These are phyloP conservation scores for Nannochloris sp. DNA, from an alignment of 139 green algal species.

Conservation along the genomic window DNA sequence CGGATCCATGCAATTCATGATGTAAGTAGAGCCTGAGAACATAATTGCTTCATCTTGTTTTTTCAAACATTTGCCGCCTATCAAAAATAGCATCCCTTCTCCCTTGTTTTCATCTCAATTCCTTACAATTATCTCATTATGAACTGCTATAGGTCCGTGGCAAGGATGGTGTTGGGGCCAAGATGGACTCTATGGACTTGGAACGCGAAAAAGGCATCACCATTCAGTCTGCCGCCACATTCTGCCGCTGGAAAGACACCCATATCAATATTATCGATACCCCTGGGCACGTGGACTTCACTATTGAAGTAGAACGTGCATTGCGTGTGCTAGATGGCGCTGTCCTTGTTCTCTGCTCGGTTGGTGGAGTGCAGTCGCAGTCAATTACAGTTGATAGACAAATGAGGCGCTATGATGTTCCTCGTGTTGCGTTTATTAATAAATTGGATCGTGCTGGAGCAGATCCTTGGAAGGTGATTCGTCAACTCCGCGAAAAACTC, in stretches of 20 bases:
- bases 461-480: slow-evolving; percentile 81
- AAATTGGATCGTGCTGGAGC: slow-evolving; percentile 81
- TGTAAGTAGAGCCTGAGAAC: slow-evolving; percentile 51
- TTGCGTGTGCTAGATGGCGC: slow-evolving; percentile 95
- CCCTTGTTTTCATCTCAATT: background rate
- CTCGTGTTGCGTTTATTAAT: slow-evolving; percentile 91
- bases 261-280: slow-evolving; percentile 99
- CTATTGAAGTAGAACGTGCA: slow-evolving; percentile 96
- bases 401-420: slow-evolving; percentile 91
- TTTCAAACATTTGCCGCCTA: no score
- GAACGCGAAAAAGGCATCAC: slow-evolving; percentile 99
- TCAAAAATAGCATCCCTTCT: background rate
- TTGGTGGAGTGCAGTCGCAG: slow-evolving; percentile 90
- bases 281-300: slow-evolving; percentile 98
- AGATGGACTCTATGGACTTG: slow-evolving; percentile 99
- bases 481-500: slow-evolving; percentile 75
- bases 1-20: slow-evolving; percentile 96
- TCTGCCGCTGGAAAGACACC: slow-evolving; percentile 83
- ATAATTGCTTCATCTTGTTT: no score
- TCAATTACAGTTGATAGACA: slow-evolving; percentile 93
- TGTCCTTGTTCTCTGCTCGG: slow-evolving; percentile 91
- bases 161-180: slow-evolving; percentile 96
- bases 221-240: slow-evolving; percentile 76
- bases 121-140: background rate
- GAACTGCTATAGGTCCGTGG: slow-evolving; percentile 70